A percentile compares a stretch with the other conserved stretches of the same genome.
Evolutionary conservation across 2,329 filamentous ascomycete species (phyloP).

Genomic region (Colletotrichum plurivorum): DNA sequence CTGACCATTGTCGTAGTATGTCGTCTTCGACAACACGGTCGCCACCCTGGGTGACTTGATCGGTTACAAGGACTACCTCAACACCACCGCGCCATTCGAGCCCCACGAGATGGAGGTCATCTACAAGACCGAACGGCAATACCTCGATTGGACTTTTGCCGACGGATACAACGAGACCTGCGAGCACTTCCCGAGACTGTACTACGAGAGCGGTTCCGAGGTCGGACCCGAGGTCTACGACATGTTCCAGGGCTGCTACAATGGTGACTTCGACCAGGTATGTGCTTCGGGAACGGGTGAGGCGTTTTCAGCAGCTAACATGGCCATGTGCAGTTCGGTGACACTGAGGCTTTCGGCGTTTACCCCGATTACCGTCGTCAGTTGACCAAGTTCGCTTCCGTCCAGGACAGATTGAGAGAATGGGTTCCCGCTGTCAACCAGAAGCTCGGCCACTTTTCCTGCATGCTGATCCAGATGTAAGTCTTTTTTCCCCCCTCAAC

Average conservation of each 20-base stretch:
- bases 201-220: constrained; percentile 68
- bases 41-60: constrained; percentile 75
- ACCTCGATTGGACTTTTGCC: constrained; percentile 70
- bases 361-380: constrained; percentile 75
- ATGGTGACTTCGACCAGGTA: constrained; percentile 73
- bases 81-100: constrained; percentile 69
- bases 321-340: constrained; percentile 61
- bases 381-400: constrained; percentile 75
- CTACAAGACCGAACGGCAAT: constrained; percentile 69
- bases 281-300: not conserved
- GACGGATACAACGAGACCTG: constrained; percentile 69
- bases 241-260: constrained; percentile 67
- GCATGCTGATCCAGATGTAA: constrained; percentile 69
- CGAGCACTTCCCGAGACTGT: constrained; percentile 70
- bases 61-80: constrained; percentile 72
- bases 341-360: constrained; percentile 74
- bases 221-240: constrained; percentile 62
- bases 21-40: constrained; percentile 76
- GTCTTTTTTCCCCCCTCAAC: not conserved
- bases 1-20: constrained; percentile 75
- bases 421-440: constrained; percentile 71
- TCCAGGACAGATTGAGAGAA: constrained; percentile 76
- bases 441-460: constrained; percentile 73
- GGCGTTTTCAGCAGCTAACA: not conserved
- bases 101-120: constrained; percentile 68